A percentile compares a stretch with the other conserved stretches of the same genome.
Evolutionary conservation across 495 filamentous ascomycete species (phyloP).

Genomic region (Evansstolkia leycettana): DNA sequence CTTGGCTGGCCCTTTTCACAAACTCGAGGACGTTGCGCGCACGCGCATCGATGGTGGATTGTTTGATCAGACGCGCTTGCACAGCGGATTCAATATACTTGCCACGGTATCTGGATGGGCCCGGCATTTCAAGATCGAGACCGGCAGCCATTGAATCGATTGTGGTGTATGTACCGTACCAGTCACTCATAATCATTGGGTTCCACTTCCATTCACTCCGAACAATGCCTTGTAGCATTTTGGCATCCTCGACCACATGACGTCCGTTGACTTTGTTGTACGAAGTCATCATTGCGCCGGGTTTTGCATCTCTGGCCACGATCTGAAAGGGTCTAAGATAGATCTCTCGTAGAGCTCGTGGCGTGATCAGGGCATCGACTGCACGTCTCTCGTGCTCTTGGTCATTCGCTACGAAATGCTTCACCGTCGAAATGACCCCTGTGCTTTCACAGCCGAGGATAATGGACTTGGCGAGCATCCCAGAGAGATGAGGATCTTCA

Average conservation of each 20-base stretch:
- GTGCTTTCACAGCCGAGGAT: conserved; percentile 49
- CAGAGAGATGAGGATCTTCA: conserved; percentile 56
- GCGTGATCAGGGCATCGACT: conserved; percentile 47
- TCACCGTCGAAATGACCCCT: conserved; percentile 47
- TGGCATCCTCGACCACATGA: conserved; percentile 48
- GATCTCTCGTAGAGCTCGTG: conserved; percentile 59
- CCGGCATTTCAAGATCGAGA: conserved; percentile 62
- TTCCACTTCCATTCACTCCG: conserved; percentile 59
- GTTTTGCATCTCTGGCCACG: conserved; percentile 45
- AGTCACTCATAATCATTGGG: conserved; percentile 24
- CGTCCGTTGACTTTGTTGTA: conserved; percentile 66
- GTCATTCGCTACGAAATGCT: conserved; percentile 65
- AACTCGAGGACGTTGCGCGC: conserved; percentile 45
- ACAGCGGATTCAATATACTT: conserved; percentile 27
- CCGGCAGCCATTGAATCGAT: conserved; percentile 48
- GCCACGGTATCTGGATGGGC: conserved; percentile 42
- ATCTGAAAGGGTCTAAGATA: conserved; percentile 64
- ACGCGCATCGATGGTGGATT: conserved; percentile 40
- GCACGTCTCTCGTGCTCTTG: conserved; percentile 53
- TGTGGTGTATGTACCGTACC: conserved; percentile 46
- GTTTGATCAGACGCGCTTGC: conserved; percentile 44
- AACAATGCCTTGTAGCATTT: conserved; percentile 44
- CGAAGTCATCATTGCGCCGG: conserved; percentile 57
- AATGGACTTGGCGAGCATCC: conserved; percentile 44
- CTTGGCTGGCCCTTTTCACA: conserved; percentile 25